Evolutionary conservation across 768 basidiomycete genomes (phyloP), one percentile per base, ranked within the genome.

Genomic region (Russula griseocarnosa): DNA sequence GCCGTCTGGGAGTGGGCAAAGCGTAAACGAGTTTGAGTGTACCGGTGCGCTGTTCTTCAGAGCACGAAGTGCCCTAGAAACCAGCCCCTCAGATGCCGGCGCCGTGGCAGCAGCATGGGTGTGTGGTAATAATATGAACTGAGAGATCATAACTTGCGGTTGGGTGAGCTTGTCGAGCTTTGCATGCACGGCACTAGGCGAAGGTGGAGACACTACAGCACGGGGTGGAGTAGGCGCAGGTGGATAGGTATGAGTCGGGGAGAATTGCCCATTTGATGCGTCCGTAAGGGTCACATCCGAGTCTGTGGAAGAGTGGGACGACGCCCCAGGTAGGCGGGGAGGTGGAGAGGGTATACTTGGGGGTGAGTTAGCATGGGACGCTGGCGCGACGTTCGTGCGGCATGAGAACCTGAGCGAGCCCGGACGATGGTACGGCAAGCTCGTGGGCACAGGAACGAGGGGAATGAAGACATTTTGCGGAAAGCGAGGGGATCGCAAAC

Each of bases 401-500:
- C 77, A 78, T 3, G 73, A 67, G 51, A 79, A 77, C 22, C 70
- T 69, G 9, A 79, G 67, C 11, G 76, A 76, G 13, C 72, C 72
- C 5, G 73, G 73, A 24, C 69, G 58, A 57, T 73, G 68, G 60
- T 74, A 73, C 1, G 71, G 71, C 0, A 73, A 76, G 8, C 69
- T 67, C 24, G 70, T 62, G 3, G 74, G 73, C 1, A 76, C 66
- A 14, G 78, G 76, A 5, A 69, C 60, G 52, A 79, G 71, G 10
- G 75, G 64, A 46, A 79, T 75, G 66, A 73, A 76, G 38, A 73
- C 67, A 26, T 59, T 77, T 14, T 83, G 85, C 0, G 88, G 86
- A 66, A 91, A 92, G 5, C 79, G 69, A 0, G 91, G 90, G 2
- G 88, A 77, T 40, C 87, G 82, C 28, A 93, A 76, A 47, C 87